Conservation (phyloP, 1,284 basidiomycete species). For the Cutaneotrichosporon mucoides region DNA sequence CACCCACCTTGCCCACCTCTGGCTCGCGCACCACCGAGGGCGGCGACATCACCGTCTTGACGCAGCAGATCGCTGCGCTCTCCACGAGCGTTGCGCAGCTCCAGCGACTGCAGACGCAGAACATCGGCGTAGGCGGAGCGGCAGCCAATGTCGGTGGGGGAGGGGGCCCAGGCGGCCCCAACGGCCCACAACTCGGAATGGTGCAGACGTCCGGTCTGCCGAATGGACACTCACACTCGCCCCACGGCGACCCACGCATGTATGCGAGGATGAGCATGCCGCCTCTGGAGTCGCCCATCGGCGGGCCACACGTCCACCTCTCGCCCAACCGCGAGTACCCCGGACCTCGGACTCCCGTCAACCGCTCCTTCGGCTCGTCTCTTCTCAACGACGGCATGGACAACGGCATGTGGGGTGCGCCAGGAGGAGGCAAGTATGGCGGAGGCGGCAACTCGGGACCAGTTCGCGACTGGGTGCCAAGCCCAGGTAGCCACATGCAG, state of each 20-base stretch:
- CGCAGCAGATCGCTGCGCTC: slow-evolving; percentile 71
- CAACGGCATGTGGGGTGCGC: slow-evolving; percentile 18
- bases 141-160: neutral
- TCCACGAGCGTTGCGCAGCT: slow-evolving; percentile 83
- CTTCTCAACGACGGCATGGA: slow-evolving; percentile 15
- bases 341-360: slow-evolving; percentile 14
- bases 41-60: slow-evolving; percentile 58
- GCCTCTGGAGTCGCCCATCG: slow-evolving; percentile 9
- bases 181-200: neutral
- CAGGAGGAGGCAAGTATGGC: slow-evolving; percentile 6
- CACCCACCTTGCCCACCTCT: slow-evolving; percentile 2
- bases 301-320: slow-evolving; percentile 2
- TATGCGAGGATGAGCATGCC: slow-evolving; percentile 8
- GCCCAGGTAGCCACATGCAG: slow-evolving; percentile 8
- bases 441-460: neutral
- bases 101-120: slow-evolving; percentile 31
- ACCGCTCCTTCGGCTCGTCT: slow-evolving; percentile 16
- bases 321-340: slow-evolving; percentile 7
- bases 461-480: slow-evolving; percentile 15
- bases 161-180: neutral
- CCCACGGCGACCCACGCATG: slow-evolving; percentile 5
- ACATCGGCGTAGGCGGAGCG: neutral
- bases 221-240: slow-evolving; percentile 4
- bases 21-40: neutral
- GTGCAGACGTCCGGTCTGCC: slow-evolving; percentile 1